Conservation (phyloP, 1,139 yeast species). For the Pichia cactophila region DNA sequence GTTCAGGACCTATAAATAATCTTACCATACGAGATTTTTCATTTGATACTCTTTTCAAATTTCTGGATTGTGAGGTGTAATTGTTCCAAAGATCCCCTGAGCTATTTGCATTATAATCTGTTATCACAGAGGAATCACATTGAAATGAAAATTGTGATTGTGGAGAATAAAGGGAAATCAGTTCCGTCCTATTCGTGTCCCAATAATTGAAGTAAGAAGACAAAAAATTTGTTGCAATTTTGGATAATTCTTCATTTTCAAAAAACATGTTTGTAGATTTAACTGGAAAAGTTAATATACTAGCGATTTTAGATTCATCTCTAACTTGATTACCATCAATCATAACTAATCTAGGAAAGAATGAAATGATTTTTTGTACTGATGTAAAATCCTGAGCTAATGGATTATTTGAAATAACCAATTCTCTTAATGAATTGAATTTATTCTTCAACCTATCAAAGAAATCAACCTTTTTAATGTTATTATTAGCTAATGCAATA, state of each 20-base stretch:
- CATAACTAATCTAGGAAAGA: constrained; percentile 72
- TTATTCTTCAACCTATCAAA: constrained; percentile 77
- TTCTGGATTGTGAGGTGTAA: constrained; percentile 67
- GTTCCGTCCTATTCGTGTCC: constrained; percentile 70
- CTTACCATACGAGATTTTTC: constrained; percentile 48
- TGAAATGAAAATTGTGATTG: constrained; percentile 79
- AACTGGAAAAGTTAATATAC: constrained; percentile 48
- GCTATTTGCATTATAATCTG: constrained; percentile 15
- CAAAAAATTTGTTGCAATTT: constrained; percentile 66
- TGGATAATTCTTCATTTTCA: constrained; percentile 68
- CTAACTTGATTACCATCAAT: constrained; percentile 74
- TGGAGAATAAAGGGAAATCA: constrained; percentile 66
- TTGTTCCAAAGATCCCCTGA: constrained; percentile 46
- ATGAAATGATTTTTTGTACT: constrained; percentile 51
- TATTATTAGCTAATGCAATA: constrained; percentile 72
- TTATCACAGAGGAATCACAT: constrained; percentile 41
- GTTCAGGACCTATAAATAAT: constrained; percentile 64
- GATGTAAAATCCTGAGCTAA: constrained; percentile 31
- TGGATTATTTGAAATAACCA: constrained; percentile 76
- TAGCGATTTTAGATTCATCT: constrained; percentile 54
- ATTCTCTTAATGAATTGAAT: constrained; percentile 64
- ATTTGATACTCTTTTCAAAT: constrained; percentile 61
- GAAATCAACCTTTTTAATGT: constrained; percentile 46
- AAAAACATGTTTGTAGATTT: constrained; percentile 56
- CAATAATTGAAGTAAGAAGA: constrained; percentile 68